Evolutionary conservation across 2,329 filamentous ascomycete species (phyloP), one percentile per base, ranked within the genome.

Genomic region (Exophiala oligosperma): DNA sequence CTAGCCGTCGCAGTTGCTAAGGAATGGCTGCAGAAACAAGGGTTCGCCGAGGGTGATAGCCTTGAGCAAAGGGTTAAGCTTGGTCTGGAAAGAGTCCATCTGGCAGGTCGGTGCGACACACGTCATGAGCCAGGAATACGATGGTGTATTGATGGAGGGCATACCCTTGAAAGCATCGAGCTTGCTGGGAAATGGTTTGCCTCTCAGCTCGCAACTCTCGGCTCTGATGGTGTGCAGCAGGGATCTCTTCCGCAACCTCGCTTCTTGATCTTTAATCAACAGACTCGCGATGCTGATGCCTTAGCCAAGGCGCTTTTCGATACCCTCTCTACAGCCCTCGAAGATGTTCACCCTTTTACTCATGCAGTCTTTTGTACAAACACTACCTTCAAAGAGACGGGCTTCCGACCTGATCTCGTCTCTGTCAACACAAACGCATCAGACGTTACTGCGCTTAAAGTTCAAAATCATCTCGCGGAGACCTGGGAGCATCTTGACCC

Each of bases 241-340:
- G 4, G 46, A 23, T 32, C 24, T 38, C 40, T 72, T 68, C 72
- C 5, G 67, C 65, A 53, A 66, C 60, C 50, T 69, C 68, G 90
- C 0, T 78, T 88, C 57, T 76, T 97, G 47, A 81, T 97, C 49
- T 97, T 97, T 79, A 97, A 97, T 73, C 93, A 97, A 73, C 91
- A 96, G 70, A 91, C 91, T 8, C 84, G 92, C 32, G 87, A 96
- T 68, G 89, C 90, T 4, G 75, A 78, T 3, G 77, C 82, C 14
- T 80, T 95, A 1, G 82, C 93, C 2, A 75, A 74, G 32, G 81
- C 80, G 0, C 77, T 96, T 1, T 79, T 91, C 60, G 70, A 77
- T 8, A 84, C 83, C 2, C 76, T 90, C 52, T 68, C 72, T 47
- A 61, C 74, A 54, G 68, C 75, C 56, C 49, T 79, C 54, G 49